phyloP scores from a whole-genome alignment of 2,329 filamentous ascomycete species.

The Arthroderma uncinatum region DNA sequence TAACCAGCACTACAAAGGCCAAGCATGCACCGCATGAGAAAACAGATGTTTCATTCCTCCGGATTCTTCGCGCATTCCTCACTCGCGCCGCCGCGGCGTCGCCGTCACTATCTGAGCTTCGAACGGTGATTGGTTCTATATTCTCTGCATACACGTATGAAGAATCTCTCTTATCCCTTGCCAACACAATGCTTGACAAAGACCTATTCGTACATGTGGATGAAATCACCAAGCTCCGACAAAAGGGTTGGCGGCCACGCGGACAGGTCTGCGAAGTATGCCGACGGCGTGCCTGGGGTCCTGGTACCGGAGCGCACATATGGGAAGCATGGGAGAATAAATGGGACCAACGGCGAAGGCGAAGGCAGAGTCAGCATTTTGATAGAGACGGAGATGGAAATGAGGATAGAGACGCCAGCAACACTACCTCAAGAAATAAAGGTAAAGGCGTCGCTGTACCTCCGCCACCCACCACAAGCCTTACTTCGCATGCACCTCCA shows the following conservation, averaged over 20 bases:
- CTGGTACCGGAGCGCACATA: slow-evolving; percentile 63
- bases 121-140: slow-evolving; percentile 73
- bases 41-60: slow-evolving; percentile 66
- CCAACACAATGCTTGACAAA: slow-evolving; percentile 75
- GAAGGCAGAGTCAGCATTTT: slow-evolving; percentile 22
- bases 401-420: neutral
- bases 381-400: slow-evolving; percentile 22
- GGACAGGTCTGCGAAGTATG: slow-evolving; percentile 84
- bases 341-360: slow-evolving; percentile 26
- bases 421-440: slow-evolving; percentile 23
- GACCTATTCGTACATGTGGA: slow-evolving; percentile 78
- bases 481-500: neutral
- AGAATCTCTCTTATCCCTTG: slow-evolving; percentile 72
- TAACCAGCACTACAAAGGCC: slow-evolving; percentile 39
- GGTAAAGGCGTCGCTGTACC: slow-evolving; percentile 28
- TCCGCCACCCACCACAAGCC: neutral
- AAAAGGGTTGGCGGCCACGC: slow-evolving; percentile 78
- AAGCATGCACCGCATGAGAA: slow-evolving; percentile 24
- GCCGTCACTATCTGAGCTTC: slow-evolving; percentile 75
- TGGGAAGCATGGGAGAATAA: slow-evolving; percentile 72
- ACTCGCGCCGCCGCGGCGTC: slow-evolving; percentile 68
- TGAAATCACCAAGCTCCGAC: slow-evolving; percentile 60
- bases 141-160: slow-evolving; percentile 96
- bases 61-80: slow-evolving; percentile 79
- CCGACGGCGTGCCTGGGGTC: slow-evolving; percentile 73